These are phyloP conservation scores for Pseudoperonospora humuli DNA, from an alignment of 352 stramenopile genomes.

Conservation along the genomic window DNA sequence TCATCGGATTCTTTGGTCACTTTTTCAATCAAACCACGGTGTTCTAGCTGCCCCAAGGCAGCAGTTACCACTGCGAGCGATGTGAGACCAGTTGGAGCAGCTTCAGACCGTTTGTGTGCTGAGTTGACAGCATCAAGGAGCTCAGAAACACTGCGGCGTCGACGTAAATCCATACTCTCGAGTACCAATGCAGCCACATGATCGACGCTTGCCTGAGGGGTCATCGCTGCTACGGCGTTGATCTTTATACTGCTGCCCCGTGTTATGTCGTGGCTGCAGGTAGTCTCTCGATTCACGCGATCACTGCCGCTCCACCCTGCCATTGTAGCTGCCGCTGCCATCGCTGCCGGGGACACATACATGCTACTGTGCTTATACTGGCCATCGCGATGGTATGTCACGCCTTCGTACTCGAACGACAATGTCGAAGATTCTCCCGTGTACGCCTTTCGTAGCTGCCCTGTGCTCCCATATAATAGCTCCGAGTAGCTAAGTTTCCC, in stretches of 20 bases:
- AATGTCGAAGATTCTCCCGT: conserved; percentile 69
- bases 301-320: conserved; percentile 27
- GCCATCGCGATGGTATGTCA: conserved; percentile 61
- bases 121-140: conserved; percentile 44
- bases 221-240: conserved; percentile 4
- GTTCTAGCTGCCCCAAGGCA: conserved; percentile 49
- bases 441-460: conserved; percentile 76
- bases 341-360: conserved; percentile 53
- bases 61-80: conserved; percentile 50
- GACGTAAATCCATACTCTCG: conserved; percentile 48
- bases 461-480: conserved; percentile 69
- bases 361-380: conserved; percentile 80
- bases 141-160: conserved; percentile 44
- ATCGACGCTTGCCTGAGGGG: conserved; percentile 26
- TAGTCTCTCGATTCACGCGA: conserved; percentile 17
- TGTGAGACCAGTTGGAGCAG: conserved; percentile 5
- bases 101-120: conserved; percentile 1
- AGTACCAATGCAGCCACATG: conserved; percentile 42
- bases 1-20: conserved; percentile 21
- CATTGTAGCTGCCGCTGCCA: conserved; percentile 18
- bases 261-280: conserved; percentile 1
- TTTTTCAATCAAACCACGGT: conserved; percentile 42
- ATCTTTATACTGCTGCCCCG: conserved; percentile 1
- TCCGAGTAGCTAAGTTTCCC: conserved; percentile 81
- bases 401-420: conserved; percentile 68